Percentiles rank a stretch among this genome's conserved stretches.
phyloP scores from a whole-genome alignment of 208 protist species.

The Hexamita inflata region DNA sequence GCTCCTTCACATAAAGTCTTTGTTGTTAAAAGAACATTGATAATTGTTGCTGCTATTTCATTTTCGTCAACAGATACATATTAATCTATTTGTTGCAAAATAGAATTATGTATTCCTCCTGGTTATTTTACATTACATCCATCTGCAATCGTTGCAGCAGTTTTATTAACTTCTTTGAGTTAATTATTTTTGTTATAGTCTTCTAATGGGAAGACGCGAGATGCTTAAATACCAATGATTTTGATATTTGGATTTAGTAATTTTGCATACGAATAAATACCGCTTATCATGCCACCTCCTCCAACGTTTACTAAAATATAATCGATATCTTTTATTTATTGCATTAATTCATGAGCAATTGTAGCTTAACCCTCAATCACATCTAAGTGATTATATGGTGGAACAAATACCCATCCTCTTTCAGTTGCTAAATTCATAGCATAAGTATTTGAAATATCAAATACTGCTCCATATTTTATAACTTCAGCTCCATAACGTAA shows the following conservation, averaged over 20 bases:
- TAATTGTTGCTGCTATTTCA: conserved; percentile 2
- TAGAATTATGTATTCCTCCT: background rate
- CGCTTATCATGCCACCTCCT: conserved; percentile 26
- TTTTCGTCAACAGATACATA: conserved; percentile 24
- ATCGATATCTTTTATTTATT: background rate
- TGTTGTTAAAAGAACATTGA: background rate
- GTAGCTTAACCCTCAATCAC: conserved; percentile 32
- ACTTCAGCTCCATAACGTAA: conserved; percentile 23
- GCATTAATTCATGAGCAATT: conserved; percentile 14
- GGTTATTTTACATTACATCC: conserved; percentile 25
- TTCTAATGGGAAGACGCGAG: background rate
- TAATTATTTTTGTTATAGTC: background rate
- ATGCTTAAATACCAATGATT: conserved; percentile 25
- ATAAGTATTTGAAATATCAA: conserved; percentile 1
- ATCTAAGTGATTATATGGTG: conserved; percentile 9
- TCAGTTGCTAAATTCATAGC: conserved; percentile 3
- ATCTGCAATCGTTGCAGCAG: conserved; percentile 16
- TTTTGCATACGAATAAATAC: conserved; percentile 7
- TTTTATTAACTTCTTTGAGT: background rate
- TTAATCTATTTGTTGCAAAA: conserved; percentile 15
- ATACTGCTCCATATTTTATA: conserved; percentile 5
- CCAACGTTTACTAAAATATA: conserved; percentile 20
- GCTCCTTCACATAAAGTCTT: conserved; percentile 26
- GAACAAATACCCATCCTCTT: background rate
- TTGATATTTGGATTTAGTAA: background rate